Base-by-base conservation (phyloP, 2,329 filamentous ascomycete species). In the Aspergillus ruber region DNA sequence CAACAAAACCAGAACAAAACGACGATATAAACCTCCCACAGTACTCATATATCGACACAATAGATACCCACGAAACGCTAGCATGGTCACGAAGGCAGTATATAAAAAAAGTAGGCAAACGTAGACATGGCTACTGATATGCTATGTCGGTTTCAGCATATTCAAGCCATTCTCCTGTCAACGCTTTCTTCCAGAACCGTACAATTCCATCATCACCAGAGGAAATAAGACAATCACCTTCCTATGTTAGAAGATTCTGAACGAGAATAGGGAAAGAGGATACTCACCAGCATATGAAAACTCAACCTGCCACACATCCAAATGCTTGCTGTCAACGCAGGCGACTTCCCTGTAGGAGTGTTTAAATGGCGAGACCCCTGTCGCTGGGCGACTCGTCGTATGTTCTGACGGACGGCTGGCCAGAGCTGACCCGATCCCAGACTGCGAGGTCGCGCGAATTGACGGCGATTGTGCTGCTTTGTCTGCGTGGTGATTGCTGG, bases 281-380 rank as follows among this genome's bases (percentile, higher is more conserved):
- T 18, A 56, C 62, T 57, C 47, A 72, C 69, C 70, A 39, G 70
- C 63, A 50, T 67, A 68, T 3, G 70, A 72, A 47, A 72, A 72
- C 38, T 70, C 65, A 6, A 72, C 67, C 49, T 72, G 68, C 70
- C 70, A 72, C 25, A 71, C 68, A 54, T 72, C 69, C n/a, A 70
- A 55, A 56, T 72, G 70, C 42, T 65, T 67, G 52, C 66, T 72
- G 43, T 72, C 67, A 50, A 72, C 64, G 35, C 67, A 71, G 25
- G 69, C 69, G 8, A 71, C 68, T 51, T 71, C 62, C 48, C 65
- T 70, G 51, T 59, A 70, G 2, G 64, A 64, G 56, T 72, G 70
- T 42, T 66, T 67, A 48, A 72, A 72, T 20, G 61, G 63, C n/a
- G 61, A 59, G 44, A 71, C 67, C 4, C 60, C 62, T 15, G 52